Conservation (phyloP, 2,329 filamentous ascomycete species). For the Diplodia scrobiculata region DNA sequence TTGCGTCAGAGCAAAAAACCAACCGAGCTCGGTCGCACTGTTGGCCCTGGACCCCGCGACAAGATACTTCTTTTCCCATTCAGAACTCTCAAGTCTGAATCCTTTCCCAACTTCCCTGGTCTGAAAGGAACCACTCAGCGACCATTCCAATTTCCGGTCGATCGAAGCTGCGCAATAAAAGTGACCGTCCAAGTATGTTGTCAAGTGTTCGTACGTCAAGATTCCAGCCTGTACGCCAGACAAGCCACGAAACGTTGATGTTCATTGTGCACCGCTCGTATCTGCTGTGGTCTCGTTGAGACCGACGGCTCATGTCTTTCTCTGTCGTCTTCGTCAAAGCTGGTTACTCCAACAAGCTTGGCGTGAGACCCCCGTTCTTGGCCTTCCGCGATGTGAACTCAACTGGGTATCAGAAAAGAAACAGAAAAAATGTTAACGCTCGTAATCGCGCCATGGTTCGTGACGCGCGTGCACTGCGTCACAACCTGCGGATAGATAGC, state of each 20-base stretch:
- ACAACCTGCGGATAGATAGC: not conserved
- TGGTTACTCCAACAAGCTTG: not conserved
- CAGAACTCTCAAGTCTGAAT: too few relatives aligned
- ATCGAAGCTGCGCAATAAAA: not conserved
- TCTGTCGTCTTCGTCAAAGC: not conserved
- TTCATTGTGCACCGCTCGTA: not conserved
- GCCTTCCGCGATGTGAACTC: slow-evolving; percentile 12
- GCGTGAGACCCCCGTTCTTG: not conserved
- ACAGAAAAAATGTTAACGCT: slow-evolving; percentile 6
- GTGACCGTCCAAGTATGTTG: not conserved
- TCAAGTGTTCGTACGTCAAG: not conserved
- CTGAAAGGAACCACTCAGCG: not conserved
- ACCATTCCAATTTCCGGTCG: not conserved
- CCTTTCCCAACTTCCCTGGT: not conserved
- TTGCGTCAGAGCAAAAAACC: not conserved
- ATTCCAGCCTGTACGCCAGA: not conserved
- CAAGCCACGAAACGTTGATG: not conserved
- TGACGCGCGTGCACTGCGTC: not conserved
- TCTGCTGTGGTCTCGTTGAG: not conserved
- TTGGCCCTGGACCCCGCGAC: not conserved
- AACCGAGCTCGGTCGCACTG: not conserved
- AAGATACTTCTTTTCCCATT: not conserved
- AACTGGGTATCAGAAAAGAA: slow-evolving; percentile 26
- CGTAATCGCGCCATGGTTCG: not conserved
- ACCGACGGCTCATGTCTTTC: not conserved